Conservation (phyloP, 148 eudicot species). For the Selenicereus undatus region DNA sequence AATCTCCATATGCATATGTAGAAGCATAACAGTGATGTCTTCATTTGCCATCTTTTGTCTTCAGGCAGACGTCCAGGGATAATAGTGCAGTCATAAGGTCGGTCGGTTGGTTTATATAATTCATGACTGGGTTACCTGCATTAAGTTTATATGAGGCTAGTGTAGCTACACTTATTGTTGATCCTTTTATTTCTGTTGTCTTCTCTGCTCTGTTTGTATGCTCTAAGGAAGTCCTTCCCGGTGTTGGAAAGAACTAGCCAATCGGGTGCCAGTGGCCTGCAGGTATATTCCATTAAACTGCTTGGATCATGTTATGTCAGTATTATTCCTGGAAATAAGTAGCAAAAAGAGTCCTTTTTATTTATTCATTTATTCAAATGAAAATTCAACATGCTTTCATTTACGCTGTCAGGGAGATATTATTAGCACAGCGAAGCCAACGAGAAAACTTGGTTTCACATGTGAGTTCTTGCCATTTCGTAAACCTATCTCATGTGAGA, state of each 20-base stretch:
- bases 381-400: background rate
- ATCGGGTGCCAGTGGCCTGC: conserved; percentile 21
- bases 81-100: conserved; percentile 45
- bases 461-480: conserved; percentile 41
- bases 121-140: conserved; percentile 1
- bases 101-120: conserved; percentile 17
- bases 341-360: background rate
- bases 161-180: conserved; percentile 10
- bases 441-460: conserved; percentile 44
- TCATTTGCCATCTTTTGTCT: conserved; percentile 3
- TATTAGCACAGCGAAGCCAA: conserved; percentile 31
- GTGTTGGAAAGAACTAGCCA: conserved; percentile 37
- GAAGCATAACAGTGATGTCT: background rate
- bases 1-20: background rate
- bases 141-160: background rate
- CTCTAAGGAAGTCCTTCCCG: conserved; percentile 65
- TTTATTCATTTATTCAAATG: background rate
- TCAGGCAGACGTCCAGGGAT: conserved; percentile 38
- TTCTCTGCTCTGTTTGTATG: conserved; percentile 17
- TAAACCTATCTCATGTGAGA: background rate
- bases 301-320: background rate
- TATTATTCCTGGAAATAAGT: background rate
- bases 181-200: background rate
- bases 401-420: conserved; percentile 40
- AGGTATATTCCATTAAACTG: conserved; percentile 24